Evolutionary conservation across 208 protist species (phyloP).

Genomic region (Trypanosoma avium): DNA sequence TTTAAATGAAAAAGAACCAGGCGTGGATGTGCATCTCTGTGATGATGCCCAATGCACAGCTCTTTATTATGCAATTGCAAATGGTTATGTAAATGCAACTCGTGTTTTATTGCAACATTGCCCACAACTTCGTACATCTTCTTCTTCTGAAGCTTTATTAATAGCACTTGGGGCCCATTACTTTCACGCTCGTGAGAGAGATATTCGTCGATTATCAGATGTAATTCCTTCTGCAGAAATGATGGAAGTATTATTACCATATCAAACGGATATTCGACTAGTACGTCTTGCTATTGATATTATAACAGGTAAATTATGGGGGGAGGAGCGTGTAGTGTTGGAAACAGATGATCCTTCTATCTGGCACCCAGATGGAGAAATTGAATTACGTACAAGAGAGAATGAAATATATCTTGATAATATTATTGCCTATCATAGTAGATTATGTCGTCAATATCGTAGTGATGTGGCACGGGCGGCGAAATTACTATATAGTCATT

Average conservation of each 20-base stretch:
- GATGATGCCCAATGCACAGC: conserved; percentile 83
- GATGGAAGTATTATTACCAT: conserved; percentile 49
- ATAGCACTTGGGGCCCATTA: conserved; percentile 76
- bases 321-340: conserved; percentile 25
- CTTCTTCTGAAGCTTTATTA: conserved; percentile 61
- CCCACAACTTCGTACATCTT: conserved; percentile 53
- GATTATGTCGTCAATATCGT: conserved; percentile 42
- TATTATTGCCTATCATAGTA: conserved; percentile 40
- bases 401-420: conserved; percentile 32
- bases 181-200: conserved; percentile 60
- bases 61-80: conserved; percentile 90
- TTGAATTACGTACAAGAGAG: conserved; percentile 63
- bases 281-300: conserved; percentile 59
- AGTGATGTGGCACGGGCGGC: conserved; percentile 47
- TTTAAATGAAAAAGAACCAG: conserved; percentile 49
- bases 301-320: conserved; percentile 64
- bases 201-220: conserved; percentile 66
- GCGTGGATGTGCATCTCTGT: conserved; percentile 63
- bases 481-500: conserved; percentile 52
- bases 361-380: conserved; percentile 26
- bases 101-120: conserved; percentile 55
- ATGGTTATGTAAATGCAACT: conserved; percentile 71
- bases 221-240: conserved; percentile 56
- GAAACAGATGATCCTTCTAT: conserved; percentile 19
- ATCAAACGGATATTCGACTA: conserved; percentile 39